A percentile compares a stretch with the other conserved stretches of the same genome.
Evolutionary conservation across 208 protist genomes (phyloP).

Genomic region (Leishmania lainsoni): DNA sequence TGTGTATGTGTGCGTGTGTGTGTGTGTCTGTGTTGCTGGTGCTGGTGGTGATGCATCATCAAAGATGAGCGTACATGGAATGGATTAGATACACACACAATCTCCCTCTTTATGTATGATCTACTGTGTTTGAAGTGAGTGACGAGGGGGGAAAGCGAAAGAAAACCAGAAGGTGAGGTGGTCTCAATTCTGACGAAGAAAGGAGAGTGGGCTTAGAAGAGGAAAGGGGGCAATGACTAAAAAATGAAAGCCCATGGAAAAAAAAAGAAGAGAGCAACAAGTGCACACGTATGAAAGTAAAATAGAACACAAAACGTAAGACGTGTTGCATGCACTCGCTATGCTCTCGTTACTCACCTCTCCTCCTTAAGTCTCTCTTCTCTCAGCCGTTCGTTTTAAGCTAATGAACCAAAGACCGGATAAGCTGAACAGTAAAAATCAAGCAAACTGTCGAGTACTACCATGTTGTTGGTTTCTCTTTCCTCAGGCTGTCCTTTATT

Average conservation of each 20-base stretch:
- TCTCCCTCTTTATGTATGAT: background rate
- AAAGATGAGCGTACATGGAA: constrained; percentile 1
- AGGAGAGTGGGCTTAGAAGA: background rate
- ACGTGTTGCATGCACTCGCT: background rate
- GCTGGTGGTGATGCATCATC: constrained; percentile 1
- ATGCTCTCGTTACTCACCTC: background rate
- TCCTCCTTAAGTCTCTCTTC: background rate
- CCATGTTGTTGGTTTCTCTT: background rate
- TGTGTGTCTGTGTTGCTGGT: background rate
- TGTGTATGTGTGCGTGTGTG: background rate
- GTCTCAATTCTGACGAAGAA: background rate
- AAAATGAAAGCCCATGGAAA: background rate
- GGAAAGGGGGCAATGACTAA: background rate
- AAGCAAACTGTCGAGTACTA: background rate
- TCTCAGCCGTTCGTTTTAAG: background rate
- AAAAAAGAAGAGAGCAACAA: background rate
- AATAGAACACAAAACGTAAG: background rate
- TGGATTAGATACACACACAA: constrained; percentile 6
- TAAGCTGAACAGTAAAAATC: too few relatives aligned
- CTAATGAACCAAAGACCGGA: background rate
- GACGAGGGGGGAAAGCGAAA: background rate
- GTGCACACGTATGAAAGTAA: background rate
- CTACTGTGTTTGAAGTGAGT: background rate
- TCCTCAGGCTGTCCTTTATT: background rate
- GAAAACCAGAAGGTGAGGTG: background rate